Evolutionary conservation across 2,329 filamentous ascomycete genomes (phyloP), one percentile per base, ranked within the genome.

Genomic region (Fusarium sp.): DNA sequence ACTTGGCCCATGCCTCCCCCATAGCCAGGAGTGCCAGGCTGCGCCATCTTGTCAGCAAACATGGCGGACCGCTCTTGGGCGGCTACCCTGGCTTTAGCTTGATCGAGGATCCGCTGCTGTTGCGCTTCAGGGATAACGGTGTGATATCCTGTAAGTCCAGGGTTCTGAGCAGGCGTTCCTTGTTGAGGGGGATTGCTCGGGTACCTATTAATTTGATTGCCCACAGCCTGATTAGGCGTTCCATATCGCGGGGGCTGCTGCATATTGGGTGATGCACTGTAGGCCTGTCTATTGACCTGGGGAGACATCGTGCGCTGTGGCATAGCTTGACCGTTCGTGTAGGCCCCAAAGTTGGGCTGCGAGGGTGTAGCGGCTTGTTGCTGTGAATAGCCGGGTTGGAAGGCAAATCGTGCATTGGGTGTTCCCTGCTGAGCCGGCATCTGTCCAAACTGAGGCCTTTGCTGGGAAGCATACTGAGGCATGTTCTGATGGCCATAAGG

Each of bases 401-500:
- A 82, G 26, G 78, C 76, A 55, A 79, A 85, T 33, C 84, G 81
- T 20, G 83, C 79, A 60, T 78, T 80, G 3, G 82, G 81, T 12
- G 80, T 82, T 26, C 78, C 81, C 29, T 81, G 77, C 59, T 81
- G 83, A 24, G 76, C 71, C 63, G 79, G 78, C 68, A 80, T 83
- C 70, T 80, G 80, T 5, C 73, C 73, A 41, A 81, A 82, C 57
- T 83, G 83, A 26, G 82, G 80, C 54, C 85, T 81, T 63, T 79
- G 82, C 66, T 84, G 85, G 41, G 78, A 81, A 31, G 80, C 80
- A 63, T 83, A 87, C 44, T 85, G 81, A 12, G 80, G 79, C 77
- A 85, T 82, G 63, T 79, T 83, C 63, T 85, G 81, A 59, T 88
- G 85, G 13, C 84, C 82, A 59, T 86, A 88, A 0, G 84, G 82